Evolutionary conservation across 2,329 filamentous ascomycete genomes (phyloP).

Genomic region (Ophiocordyceps camponoti-leonardi): DNA sequence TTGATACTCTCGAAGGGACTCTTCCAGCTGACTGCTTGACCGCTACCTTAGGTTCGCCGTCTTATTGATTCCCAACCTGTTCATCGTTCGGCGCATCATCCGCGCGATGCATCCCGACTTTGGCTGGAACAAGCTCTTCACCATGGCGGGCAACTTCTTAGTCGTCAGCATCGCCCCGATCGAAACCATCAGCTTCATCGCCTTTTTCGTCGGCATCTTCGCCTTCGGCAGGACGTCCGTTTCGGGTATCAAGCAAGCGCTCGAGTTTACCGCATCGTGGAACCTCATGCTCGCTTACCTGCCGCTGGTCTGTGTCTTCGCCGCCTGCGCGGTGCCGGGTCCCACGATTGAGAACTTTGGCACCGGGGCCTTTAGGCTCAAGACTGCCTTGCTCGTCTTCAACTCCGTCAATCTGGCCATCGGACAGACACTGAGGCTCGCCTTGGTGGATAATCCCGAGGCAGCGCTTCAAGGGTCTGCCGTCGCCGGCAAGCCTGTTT

Average conservation of each 20-base stretch:
- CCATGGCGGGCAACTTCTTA: slow-evolving; percentile 7
- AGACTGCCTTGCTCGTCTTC: slow-evolving; percentile 11
- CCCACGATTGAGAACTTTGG: slow-evolving; percentile 16
- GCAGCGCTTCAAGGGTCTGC: slow-evolving; percentile 3
- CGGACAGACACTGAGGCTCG: slow-evolving; percentile 8
- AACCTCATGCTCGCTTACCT: slow-evolving; percentile 7
- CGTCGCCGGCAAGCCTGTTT: slow-evolving; percentile 14
- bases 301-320: slow-evolving; percentile 8
- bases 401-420: slow-evolving; percentile 5
- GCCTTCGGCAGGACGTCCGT: neutral
- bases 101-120: slow-evolving; percentile 17
- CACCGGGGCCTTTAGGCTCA: slow-evolving; percentile 11
- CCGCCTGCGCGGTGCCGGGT: slow-evolving; percentile 9
- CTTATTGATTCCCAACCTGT: slow-evolving; percentile 19
- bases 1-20: neutral
- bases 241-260: slow-evolving; percentile 1
- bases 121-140: slow-evolving; percentile 15
- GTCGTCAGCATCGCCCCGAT: slow-evolving; percentile 11
- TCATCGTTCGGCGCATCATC: slow-evolving; percentile 20
- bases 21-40: neutral
- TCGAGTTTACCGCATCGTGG: slow-evolving; percentile 7
- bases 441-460: slow-evolving; percentile 7
- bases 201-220: slow-evolving; percentile 10
- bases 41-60: slow-evolving; percentile 11
- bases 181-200: slow-evolving; percentile 14